Percentiles rank a stretch among this genome's conserved stretches.
Evolutionary conservation across 73 alveolate species (phyloP).

Genomic region (Paramecium primaurelia): DNA sequence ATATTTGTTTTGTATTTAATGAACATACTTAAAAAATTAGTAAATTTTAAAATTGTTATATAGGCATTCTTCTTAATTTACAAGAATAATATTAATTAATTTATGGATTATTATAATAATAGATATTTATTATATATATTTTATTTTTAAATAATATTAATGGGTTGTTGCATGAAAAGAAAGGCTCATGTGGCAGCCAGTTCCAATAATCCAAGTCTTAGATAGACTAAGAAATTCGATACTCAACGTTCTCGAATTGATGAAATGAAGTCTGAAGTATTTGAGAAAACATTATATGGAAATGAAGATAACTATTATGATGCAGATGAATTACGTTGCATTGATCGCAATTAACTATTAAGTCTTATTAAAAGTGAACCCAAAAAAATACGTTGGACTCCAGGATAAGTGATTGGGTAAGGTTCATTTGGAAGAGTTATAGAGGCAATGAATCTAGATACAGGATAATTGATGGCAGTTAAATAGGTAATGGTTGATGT

Average conservation of each 20-base stretch:
- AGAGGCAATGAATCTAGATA: slow-evolving; percentile 79
- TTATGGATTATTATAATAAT: background rate
- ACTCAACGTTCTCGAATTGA: background rate
- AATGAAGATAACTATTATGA: slow-evolving; percentile 42
- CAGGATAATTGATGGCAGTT: slow-evolving; percentile 85
- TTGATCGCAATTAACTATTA: background rate
- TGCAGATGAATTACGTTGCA: background rate
- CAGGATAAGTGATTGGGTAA: slow-evolving; percentile 83
- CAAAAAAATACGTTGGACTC: slow-evolving; percentile 32
- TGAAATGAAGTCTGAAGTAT: background rate
- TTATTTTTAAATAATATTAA: background rate
- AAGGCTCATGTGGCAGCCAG: background rate
- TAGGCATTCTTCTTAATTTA: background rate
- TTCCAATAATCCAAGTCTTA: background rate
- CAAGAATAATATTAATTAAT: no score
- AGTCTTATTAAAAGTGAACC: background rate
- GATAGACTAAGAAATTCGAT: background rate
- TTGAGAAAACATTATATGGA: slow-evolving; percentile 13
- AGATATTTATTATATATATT: background rate
- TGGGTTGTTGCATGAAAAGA: background rate
- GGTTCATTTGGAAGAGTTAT: slow-evolving; percentile 96
- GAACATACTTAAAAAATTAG: background rate
- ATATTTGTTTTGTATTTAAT: no score
- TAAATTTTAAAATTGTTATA: background rate
- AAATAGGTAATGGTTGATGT: slow-evolving; percentile 63